Conservation (phyloP, 305 asterid genomes). For the Fraxinus paxiana region DNA sequence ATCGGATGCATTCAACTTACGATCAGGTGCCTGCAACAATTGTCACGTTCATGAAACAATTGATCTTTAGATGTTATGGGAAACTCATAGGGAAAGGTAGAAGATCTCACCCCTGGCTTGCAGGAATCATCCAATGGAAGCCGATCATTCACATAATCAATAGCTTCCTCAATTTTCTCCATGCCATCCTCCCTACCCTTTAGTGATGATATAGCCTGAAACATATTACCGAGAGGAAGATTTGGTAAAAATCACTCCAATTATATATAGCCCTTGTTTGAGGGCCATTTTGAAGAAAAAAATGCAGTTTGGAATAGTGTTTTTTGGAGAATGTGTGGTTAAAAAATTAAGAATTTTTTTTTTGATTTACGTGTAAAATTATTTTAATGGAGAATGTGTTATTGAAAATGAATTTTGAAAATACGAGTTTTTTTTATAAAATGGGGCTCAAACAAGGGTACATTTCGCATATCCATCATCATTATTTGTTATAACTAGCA, state of each 20-base stretch:
- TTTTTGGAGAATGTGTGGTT: not conserved
- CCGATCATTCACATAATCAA: slow-evolving; percentile 70
- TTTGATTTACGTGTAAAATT: not conserved
- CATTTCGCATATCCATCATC: not conserved
- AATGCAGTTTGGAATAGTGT: not conserved
- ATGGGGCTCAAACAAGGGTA: not conserved
- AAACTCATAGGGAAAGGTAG: slow-evolving; percentile 17
- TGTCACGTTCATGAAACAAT: slow-evolving; percentile 18
- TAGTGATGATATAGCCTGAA: slow-evolving; percentile 67
- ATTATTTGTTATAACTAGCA: not conserved
- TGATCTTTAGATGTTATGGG: slow-evolving; percentile 10
- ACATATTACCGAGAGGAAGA: slow-evolving; percentile 15
- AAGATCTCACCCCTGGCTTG: slow-evolving; percentile 43
- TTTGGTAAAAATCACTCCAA: not conserved
- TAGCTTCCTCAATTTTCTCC: slow-evolving; percentile 76
- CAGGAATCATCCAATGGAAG: slow-evolving; percentile 58
- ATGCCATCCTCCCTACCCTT: slow-evolving; percentile 43
- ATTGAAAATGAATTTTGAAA: not conserved
- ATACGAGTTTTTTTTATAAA: not conserved
- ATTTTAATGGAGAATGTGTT: not conserved
- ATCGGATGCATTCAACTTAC: slow-evolving; percentile 38
- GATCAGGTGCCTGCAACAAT: slow-evolving; percentile 49
- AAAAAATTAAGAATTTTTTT: not conserved
- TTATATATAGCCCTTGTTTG: not conserved
- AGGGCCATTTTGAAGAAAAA: not conserved